Evolutionary conservation across 192 early-diverging fungal species (phyloP), one percentile per base, ranked within the genome.

Genomic region (Backusella tuberculispora): DNA sequence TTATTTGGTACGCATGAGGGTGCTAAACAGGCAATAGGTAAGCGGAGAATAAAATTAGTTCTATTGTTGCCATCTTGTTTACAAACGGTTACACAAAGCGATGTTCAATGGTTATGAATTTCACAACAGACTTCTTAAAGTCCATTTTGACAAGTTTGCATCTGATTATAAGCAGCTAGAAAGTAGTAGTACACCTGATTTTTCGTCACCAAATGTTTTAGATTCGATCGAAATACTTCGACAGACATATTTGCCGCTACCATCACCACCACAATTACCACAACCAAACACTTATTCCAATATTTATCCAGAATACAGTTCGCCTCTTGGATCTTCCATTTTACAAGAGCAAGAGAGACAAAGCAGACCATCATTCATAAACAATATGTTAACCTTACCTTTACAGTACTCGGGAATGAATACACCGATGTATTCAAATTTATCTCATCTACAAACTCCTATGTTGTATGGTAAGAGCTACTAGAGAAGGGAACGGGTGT

Each of bases 1-100:
- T 46, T 92, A 26, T 95, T 93, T 81, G 83, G 83, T 1, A 88
- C 89, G 3, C 76, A 76, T 15, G 91, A 92, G 71, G 91, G 92
- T 79, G 91, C 92, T 15, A 86, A 88, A 46, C 85, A 88, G 47
- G 92, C 93, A 6, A 87, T 95, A 68, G 78, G 87, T 88, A 85
- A 78, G 71, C 69, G 15, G 14, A 40, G 15, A 40, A 69, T 9
- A 13, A 68, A 44, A 69, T 67, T 21, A 34, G 40, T 60, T 24
- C 10, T 60, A 60, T 60, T 60, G 42, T 46, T 63, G 5, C 34
- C 10, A 70, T 8, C 68, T 41, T 60, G 46, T 29, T 24, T n/a
- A 69, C 48, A 26, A 15, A 15, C 45, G 37, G 8, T 63, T 67
- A 41, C 9, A 12, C 4, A 19, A 78, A 88, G 87, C 17, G 19